Conservation (phyloP, 306 rosid species). For the Quercus aquifolioides region DNA sequence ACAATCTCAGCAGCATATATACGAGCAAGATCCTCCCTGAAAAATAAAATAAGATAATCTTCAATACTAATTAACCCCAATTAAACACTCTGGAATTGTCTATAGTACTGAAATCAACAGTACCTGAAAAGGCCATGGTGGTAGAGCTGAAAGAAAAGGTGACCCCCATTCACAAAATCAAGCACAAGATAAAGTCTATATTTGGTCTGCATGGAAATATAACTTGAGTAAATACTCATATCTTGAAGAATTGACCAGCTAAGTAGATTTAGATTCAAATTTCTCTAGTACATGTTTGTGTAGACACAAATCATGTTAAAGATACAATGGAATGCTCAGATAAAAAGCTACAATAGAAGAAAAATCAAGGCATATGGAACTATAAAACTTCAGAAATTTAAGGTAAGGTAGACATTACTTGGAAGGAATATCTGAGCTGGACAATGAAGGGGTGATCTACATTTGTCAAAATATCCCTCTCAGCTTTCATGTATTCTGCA, state of each 20-base stretch:
- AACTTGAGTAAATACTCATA: not conserved
- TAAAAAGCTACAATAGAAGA: not conserved
- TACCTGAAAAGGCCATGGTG: constrained; percentile 96
- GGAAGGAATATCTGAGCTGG: constrained; percentile 95
- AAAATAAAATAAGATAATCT: constrained; percentile 10
- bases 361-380: not conserved
- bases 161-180: constrained; percentile 96
- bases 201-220: constrained; percentile 64
- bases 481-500: constrained; percentile 96
- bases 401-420: constrained; percentile 43
- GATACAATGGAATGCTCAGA: not conserved
- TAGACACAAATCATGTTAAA: not conserved
- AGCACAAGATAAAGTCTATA: constrained; percentile 89
- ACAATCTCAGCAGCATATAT: constrained; percentile 91
- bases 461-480: constrained; percentile 84
- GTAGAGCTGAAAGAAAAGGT: constrained; percentile 95
- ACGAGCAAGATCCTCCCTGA: constrained; percentile 96
- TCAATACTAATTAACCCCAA: constrained; percentile 2
- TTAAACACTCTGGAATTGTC: constrained; percentile 10
- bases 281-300: not conserved
- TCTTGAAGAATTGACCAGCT: not conserved
- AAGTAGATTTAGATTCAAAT: not conserved
- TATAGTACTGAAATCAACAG: constrained; percentile 1
- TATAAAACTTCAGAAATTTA: not conserved
- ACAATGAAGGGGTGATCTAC: constrained; percentile 84